Base-by-base conservation (phyloP, 2,329 filamentous ascomycete species). In the Trichoderma atrobrunneum region DNA sequence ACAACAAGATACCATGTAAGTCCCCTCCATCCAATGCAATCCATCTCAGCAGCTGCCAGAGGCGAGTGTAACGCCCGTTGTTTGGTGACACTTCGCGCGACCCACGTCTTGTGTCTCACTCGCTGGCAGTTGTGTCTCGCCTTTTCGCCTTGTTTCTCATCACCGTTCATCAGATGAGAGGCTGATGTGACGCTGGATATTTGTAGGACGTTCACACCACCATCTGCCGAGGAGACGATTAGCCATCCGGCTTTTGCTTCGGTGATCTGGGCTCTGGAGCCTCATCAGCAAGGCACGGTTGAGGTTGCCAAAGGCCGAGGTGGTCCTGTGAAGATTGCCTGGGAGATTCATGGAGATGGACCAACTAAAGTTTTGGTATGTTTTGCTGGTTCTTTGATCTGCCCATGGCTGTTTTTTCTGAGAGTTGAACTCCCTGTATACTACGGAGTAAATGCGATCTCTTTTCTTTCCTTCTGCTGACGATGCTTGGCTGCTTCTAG, bases 271-370 rank as follows among this genome's bases (percentile, higher is more conserved):
- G 84, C 88, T 32, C 87, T 97, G 26, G 86, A 90, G 76, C 91
- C 93, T 6, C 86, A 89, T 62, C 84, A 85, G 54, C 85, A 87
- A 64, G 93, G 91, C 5, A 86, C 86, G 57, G 78, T 89, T 7
- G 81, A 88, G 3, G 92, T 93, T 32, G 93, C 91, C n/a, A 84
- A 87, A 70, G 88, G 84, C 48, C 87, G 92, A 76, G 92, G 93
- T 74, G 93, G 93, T 2, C 93, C 93, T 24, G 84, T 97, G 75
- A 87, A 92, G 60, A 89, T 97, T 67, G 86, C 89, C 68, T 97
- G 93, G 86, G 92, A 96, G 81, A 85, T 96, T 62, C 93, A 97
- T 83, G 93, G 94, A 71, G 83, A 87, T 73, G 93, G 93, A 4
- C 88, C 91, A 62, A 85, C 87, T 75, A 92, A 92, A 83, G 82